Evolutionary conservation across 2,329 filamentous ascomycete genomes (phyloP).

Genomic region (Aspergillus sp.): DNA sequence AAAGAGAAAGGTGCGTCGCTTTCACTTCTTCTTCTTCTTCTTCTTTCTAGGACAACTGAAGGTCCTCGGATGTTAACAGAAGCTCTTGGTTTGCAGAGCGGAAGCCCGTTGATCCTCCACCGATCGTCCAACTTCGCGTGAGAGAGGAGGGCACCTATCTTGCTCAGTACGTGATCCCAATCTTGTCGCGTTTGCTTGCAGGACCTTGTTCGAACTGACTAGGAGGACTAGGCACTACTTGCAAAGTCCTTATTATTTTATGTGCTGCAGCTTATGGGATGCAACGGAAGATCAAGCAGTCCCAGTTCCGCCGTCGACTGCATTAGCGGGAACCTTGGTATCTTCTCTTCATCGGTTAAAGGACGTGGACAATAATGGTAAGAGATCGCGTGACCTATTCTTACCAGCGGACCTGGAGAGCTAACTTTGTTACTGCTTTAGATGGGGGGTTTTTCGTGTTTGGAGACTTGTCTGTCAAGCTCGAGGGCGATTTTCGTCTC

Average conservation of each 20-base stretch:
- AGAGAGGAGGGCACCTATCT: conserved; percentile 42
- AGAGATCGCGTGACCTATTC: conserved; percentile 7
- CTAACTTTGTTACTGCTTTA: conserved; percentile 13
- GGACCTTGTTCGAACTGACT: conserved; percentile 9
- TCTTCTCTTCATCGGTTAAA: conserved; percentile 79
- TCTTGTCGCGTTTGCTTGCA: conserved; percentile 3
- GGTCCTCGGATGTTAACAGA: conserved; percentile 8
- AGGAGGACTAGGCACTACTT: conserved; percentile 48
- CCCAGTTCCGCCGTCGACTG: conserved; percentile 42
- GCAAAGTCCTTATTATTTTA: conserved; percentile 60
- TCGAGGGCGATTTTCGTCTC: conserved; percentile 65
- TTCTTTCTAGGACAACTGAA: not conserved
- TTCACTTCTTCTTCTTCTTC: too few species aligned
- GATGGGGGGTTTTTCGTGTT: conserved; percentile 90
- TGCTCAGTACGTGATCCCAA: conserved; percentile 49
- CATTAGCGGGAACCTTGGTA: conserved; percentile 64
- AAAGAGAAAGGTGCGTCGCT: conserved; percentile 63
- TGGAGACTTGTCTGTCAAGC: conserved; percentile 72
- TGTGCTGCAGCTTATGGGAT: conserved; percentile 52
- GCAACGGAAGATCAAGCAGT: conserved; percentile 41
- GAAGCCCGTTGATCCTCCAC: conserved; percentile 79
- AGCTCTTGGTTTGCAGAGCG: conserved; percentile 50
- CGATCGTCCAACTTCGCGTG: conserved; percentile 67
- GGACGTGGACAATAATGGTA: conserved; percentile 62
- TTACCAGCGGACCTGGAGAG: not conserved